Evolutionary conservation across 2,329 filamentous ascomycete genomes (phyloP).

Genomic region (Exophiala bonariae): DNA sequence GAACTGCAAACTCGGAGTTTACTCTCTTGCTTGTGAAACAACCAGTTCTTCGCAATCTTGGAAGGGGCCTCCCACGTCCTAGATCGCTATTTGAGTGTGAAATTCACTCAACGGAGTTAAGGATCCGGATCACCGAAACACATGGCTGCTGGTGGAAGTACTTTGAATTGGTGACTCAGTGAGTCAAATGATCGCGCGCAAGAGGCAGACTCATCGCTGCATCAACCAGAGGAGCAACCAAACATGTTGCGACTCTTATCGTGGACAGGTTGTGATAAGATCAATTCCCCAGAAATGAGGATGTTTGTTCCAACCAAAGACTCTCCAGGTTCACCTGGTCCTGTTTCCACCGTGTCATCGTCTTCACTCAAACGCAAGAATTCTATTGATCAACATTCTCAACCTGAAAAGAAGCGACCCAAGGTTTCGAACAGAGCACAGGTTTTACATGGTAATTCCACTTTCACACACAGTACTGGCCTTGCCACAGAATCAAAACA

Average conservation of each 20-base stretch:
- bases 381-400: constrained; percentile 20
- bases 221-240: constrained; percentile 10
- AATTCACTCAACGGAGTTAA: not conserved
- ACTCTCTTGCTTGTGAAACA: not conserved
- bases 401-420: constrained; percentile 20
- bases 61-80: too few species aligned
- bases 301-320: constrained; percentile 41
- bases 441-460: constrained; percentile 1
- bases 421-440: constrained; percentile 12
- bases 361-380: constrained; percentile 58
- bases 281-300: constrained; percentile 44
- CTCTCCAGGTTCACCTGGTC: constrained; percentile 11
- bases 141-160: constrained; percentile 18
- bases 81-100: not conserved
- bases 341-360: constrained; percentile 7
- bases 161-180: constrained; percentile 18
- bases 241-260: constrained; percentile 50
- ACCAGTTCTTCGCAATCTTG: too few species aligned
- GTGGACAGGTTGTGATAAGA: constrained; percentile 50
- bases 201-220: constrained; percentile 7
- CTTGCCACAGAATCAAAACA: constrained; percentile 7
- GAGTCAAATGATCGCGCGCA: constrained; percentile 14
- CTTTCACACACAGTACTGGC: constrained; percentile 8
- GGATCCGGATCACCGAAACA: constrained; percentile 3
- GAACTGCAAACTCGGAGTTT: not conserved